Conservation (phyloP, 1,284 basidiomycete species). For the Lentinula novae-zelandiae region DNA sequence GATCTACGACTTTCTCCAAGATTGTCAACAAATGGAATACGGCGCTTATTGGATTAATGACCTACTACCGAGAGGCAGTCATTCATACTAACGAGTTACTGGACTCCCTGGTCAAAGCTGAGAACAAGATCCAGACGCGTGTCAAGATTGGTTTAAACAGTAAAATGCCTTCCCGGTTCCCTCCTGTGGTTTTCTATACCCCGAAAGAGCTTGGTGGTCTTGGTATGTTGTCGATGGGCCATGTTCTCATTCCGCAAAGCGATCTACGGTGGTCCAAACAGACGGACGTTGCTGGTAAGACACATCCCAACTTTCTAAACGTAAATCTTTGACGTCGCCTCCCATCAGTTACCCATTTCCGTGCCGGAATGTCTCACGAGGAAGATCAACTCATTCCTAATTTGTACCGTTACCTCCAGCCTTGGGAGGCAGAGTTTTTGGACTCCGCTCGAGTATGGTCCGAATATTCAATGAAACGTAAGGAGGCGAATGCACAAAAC, state of each 20-base stretch:
- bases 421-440: conserved; percentile 98
- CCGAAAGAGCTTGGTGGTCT: conserved; percentile 96
- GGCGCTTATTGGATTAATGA: conserved; percentile 92
- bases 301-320: conserved; percentile 12
- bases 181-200: conserved; percentile 95
- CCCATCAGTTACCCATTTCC: conserved; percentile 84
- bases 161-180: conserved; percentile 99
- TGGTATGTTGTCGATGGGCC: conserved; percentile 99
- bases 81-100: conserved; percentile 96
- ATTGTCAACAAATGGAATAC: conserved; percentile 99
- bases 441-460: conserved; percentile 99
- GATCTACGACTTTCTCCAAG: conserved; percentile 98
- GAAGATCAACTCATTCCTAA: conserved; percentile 96
- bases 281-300: conserved; percentile 84
- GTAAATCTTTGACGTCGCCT: conserved; percentile 10
- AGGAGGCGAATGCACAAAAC: conserved; percentile 98
- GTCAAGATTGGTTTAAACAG: conserved; percentile 99
- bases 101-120: conserved; percentile 92
- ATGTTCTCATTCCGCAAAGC: conserved; percentile 96
- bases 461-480: conserved; percentile 99
- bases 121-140: conserved; percentile 99
- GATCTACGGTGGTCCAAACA: conserved; percentile 98
- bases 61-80: conserved; percentile 99
- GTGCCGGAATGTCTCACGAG: conserved; percentile 95
- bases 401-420: conserved; percentile 96